These are phyloP conservation scores for Rhodotorula toruloides DNA, from an alignment of 768 basidiomycete species.

Conservation along the genomic window DNA sequence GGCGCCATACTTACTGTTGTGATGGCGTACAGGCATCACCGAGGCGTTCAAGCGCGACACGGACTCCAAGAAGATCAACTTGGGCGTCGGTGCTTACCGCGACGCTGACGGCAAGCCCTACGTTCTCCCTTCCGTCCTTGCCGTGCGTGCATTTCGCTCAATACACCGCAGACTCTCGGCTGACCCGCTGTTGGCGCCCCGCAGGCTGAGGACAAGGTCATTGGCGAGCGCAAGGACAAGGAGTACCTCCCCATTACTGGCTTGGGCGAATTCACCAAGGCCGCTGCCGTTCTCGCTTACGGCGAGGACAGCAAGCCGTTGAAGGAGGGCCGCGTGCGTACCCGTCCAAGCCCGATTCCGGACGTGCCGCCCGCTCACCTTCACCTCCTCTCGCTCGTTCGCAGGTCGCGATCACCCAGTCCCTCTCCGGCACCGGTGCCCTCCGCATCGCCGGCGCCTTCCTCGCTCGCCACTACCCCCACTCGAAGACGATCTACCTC, in stretches of 20 bases:
- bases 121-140: conserved; percentile 81
- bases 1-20: background rate
- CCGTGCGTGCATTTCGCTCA: no score
- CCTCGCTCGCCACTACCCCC: conserved; percentile 71
- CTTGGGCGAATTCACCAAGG: conserved; percentile 70
- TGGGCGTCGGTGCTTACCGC: conserved; percentile 89
- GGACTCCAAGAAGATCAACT: conserved; percentile 72
- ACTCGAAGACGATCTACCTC: conserved; percentile 67
- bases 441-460: conserved; percentile 89
- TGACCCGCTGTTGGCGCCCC: background rate
- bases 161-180: no score
- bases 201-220: conserved; percentile 67
- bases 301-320: conserved; percentile 67
- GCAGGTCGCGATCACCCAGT: conserved; percentile 62
- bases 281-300: conserved; percentile 76
- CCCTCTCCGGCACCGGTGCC: conserved; percentile 92
- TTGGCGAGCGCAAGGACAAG: conserved; percentile 63
- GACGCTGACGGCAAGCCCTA: conserved; percentile 82
- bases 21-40: conserved; percentile 52
- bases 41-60: conserved; percentile 79
- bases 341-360: background rate
- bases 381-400: background rate
- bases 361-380: background rate
- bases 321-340: conserved; percentile 62
- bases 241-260: conserved; percentile 91